Conservation (phyloP, 148 eudicot genomes). For the Fagopyrum tataricum region DNA sequence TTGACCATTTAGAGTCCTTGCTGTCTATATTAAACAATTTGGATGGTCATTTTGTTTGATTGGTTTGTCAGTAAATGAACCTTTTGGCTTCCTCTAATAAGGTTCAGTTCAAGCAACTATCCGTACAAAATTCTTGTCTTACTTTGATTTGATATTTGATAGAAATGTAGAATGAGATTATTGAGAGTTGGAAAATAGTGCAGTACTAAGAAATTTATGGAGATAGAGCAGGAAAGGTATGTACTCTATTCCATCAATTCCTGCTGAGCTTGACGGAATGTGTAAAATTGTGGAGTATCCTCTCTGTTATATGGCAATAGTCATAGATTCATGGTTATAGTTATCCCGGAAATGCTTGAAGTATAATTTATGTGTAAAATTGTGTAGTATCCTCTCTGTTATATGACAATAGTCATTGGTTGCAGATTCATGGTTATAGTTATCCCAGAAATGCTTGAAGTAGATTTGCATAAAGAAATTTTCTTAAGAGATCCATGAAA, state of each 20-base stretch:
- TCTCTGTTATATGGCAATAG: not conserved
- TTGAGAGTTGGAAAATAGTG: not conserved
- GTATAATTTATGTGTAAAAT: not conserved
- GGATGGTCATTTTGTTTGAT: not conserved
- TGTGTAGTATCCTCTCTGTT: not conserved
- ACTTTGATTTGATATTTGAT: not conserved
- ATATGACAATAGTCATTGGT: not conserved
- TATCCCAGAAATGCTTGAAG: not conserved
- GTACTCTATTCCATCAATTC: no score
- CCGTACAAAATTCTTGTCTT: not conserved
- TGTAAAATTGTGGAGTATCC: not conserved
- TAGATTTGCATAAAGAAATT: not conserved
- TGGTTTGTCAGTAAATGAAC: not conserved
- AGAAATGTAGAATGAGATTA: not conserved
- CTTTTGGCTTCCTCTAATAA: not conserved
- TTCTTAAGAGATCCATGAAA: not conserved
- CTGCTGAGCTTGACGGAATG: no score
- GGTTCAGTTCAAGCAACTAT: not conserved
- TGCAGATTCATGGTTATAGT: not conserved
- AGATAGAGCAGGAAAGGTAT: no score
- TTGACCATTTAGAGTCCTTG: not conserved
- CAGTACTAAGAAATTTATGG: not conserved
- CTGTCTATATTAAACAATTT: not conserved
- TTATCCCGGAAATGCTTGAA: not conserved
- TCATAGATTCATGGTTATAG: not conserved